Base-by-base conservation (phyloP, 2,329 filamentous ascomycete genomes). In the Colletotrichum zoysiae region DNA sequence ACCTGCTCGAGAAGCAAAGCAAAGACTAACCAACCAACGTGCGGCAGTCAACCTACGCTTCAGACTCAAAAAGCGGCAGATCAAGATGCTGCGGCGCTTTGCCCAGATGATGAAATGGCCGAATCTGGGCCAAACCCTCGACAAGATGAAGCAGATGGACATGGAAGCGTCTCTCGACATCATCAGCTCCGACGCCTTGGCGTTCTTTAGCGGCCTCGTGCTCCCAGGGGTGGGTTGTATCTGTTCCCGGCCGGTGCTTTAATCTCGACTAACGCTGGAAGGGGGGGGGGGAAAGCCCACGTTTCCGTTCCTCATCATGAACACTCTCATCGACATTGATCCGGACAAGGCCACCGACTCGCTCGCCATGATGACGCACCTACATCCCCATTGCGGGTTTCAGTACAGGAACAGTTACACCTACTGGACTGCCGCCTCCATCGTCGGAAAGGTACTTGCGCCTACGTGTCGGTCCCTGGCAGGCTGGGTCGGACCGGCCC, bases 281-380 rank as follows among this genome's bases (percentile, higher is more conserved):
- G 88, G 86, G 4, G 5, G 12, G 40, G 88, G 86, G 4, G 5
- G 12, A 58, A 44, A 88, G 86, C 82, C 86, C 5, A 90, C 88
- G 0, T 89, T 93, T 57, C 91, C 92, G 3, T 95, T 92, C 81
- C 86, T 94, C 48, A 89, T 93, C 57, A 94, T 95, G 91, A 94
- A 94, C 78, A 88, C 92, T 5, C 85, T 95, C 55, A 90, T 94
- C 74, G 92, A 94, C 78, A 89, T 93, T 75, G 92, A 94, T 76
- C 89, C 90, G 2, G 91, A 93, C 77, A 86, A 86, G 5, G 90
- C 89, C 3, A 89, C 88, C 6, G 88, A 91, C 73, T 84, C 89
- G 9, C 86, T 94, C 20, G 89, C 90, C 14, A 85, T 91, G 44
- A 86, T 95, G 11, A 91, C 90, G 1, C 90, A 93, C 76, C 86